These are phyloP conservation scores for Cyberlindnera saturnus DNA, from an alignment of 805 yeast genomes.

Conservation along the genomic window DNA sequence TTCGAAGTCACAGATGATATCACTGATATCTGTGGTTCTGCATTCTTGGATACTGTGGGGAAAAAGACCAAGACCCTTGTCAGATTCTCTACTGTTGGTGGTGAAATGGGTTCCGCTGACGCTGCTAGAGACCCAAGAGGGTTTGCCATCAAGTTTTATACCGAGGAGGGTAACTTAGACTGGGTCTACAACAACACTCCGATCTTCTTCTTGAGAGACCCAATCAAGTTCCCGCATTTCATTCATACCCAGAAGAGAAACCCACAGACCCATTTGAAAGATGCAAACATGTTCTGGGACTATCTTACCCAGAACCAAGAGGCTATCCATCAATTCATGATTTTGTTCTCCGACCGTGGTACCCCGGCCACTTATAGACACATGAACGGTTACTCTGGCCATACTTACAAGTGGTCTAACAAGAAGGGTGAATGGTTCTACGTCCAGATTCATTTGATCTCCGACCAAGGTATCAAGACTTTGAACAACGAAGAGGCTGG, in stretches of 20 bases:
- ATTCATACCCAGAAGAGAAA: constrained; percentile 87
- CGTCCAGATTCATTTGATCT: constrained; percentile 68
- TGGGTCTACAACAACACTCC: constrained; percentile 86
- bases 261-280: constrained; percentile 75
- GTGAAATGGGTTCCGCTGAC: constrained; percentile 77
- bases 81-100: constrained; percentile 85
- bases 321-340: constrained; percentile 67
- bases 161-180: constrained; percentile 81
- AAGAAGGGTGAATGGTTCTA: constrained; percentile 70
- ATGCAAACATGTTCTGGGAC: constrained; percentile 78
- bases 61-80: constrained; percentile 69
- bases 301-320: constrained; percentile 66
- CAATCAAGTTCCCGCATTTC: constrained; percentile 79
- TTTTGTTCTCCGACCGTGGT: constrained; percentile 75
- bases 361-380: constrained; percentile 70
- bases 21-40: constrained; percentile 62
- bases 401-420: constrained; percentile 76
- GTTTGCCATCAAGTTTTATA: constrained; percentile 71
- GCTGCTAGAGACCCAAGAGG: constrained; percentile 88
- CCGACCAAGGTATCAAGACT: constrained; percentile 56
- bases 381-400: constrained; percentile 84
- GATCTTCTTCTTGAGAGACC: constrained; percentile 78
- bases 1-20: constrained; percentile 87
- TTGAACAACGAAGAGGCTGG: constrained; percentile 56
- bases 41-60: constrained; percentile 68